Percentiles rank a stretch among this genome's conserved stretches.
Evolutionary conservation across 148 eudicot genomes (phyloP).

Genomic region (Rhododendron vialii): DNA sequence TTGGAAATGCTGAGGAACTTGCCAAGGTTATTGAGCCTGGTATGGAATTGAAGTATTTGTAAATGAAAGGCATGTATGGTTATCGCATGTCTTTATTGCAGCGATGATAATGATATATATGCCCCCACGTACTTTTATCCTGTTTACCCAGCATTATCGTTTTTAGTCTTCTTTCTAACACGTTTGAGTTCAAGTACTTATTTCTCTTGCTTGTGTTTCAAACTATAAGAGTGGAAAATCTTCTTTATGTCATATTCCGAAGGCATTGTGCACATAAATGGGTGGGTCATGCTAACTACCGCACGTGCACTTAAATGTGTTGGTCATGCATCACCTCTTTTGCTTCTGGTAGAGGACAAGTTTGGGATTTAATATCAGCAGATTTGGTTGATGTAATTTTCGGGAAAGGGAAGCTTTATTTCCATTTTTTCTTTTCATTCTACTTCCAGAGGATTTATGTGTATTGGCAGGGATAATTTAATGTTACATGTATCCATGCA

Average conservation of each 20-base stretch:
- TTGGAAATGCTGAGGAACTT: slow-evolving; percentile 74
- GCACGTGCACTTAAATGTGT: background rate
- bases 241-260: background rate
- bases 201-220: background rate
- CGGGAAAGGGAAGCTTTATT: background rate
- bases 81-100: background rate
- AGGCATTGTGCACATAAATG: background rate
- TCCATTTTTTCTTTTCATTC: background rate
- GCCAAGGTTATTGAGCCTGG: slow-evolving; percentile 70
- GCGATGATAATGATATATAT: background rate
- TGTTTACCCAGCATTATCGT: background rate
- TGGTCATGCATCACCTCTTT: background rate
- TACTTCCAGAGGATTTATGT: background rate
- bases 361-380: background rate
- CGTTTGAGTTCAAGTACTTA: background rate
- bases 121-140: background rate
- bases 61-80: background rate
- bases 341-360: background rate
- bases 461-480: background rate
- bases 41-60: slow-evolving; percentile 25
- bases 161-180: slow-evolving; percentile 1
- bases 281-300: background rate
- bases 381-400: background rate
- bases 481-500: background rate
- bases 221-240: background rate